Base-by-base conservation (phyloP, 2,329 filamentous ascomycete species). In the Penicillium griseofulvum region DNA sequence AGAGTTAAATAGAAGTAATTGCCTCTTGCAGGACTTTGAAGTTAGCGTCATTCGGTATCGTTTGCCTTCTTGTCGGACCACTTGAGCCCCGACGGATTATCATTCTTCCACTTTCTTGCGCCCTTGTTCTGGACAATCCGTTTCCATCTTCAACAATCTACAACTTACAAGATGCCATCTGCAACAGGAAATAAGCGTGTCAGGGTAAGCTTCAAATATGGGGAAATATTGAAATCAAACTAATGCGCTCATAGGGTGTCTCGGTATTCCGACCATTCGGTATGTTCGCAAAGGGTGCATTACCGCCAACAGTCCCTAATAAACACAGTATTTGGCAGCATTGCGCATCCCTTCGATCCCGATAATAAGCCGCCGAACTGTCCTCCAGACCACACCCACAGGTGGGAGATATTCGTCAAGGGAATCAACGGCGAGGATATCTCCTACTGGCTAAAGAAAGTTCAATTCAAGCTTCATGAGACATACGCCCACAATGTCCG, bases 381-480 rank as follows among this genome's bases (percentile, higher is more conserved):
- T 4, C 91, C 93, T 24, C 83, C 90, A 58, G 92, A 96, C 74
- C 94, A 99, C 79, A 97, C 93, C 31, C 95, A 97, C 79, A 90
- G 89, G 60, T 99, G 94, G 94, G 87, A 89, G 68, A 90, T 97
- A 60, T 97, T 95, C 73, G 90, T 99, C 55, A 89, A 89, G 70
- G 91, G 92, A 44, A 81, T 96, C 51, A 91, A 96, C 67, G 90
- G 90, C 72, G 89, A 90, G 57, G 90, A 96, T 70, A 88, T 97
- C 63, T 91, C 90, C 28, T 94, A 96, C 74, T 99, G 94, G 91
- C 82, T 97, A 63, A 90, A 93, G 55, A 93, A 96, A 67, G 93
- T 99, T 1, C 92, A 97, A 73, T 99, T 99, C 78, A 97, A 97
- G 75, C 85, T 99, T 16, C 93, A 97, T 80, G 92, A 97, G 74